Percentiles rank a stretch among this genome's conserved stretches.
Evolutionary conservation across 2,329 filamentous ascomycete genomes (phyloP).

Genomic region (Colletotrichum destructivum): DNA sequence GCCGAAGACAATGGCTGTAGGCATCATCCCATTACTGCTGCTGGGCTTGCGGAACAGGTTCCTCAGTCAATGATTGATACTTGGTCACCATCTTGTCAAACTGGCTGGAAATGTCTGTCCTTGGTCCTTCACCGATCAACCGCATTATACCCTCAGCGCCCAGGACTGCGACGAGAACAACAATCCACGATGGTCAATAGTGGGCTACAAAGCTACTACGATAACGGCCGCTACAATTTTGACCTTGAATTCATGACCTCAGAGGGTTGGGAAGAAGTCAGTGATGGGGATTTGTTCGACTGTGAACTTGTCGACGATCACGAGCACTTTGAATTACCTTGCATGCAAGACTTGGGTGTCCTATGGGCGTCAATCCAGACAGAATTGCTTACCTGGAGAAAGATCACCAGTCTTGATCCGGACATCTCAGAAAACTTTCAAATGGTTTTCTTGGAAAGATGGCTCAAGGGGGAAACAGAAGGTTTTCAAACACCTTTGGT

Average conservation of each 20-base stretch:
- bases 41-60: neutral
- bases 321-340: neutral
- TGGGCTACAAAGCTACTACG: fast-evolving
- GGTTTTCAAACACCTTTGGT: conserved; percentile 18
- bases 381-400: conserved; percentile 55
- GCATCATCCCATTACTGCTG: neutral
- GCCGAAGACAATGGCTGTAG: neutral
- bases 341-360: conserved; percentile 38
- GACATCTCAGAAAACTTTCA: conserved; percentile 17
- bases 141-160: neutral
- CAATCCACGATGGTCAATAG: neutral
- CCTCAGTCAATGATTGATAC: neutral
- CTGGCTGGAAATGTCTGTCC: conserved; percentile 14
- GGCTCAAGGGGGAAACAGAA: conserved; percentile 11
- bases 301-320: neutral
- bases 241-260: too few species aligned
- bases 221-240: too few species aligned
- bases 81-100: neutral
- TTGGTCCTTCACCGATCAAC: conserved; percentile 46
- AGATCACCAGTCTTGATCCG: conserved; percentile 46
- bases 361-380: conserved; percentile 56
- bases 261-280: too few species aligned
- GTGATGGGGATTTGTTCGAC: too few species aligned
- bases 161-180: conserved; percentile 29
- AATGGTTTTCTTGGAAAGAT: neutral